These are phyloP conservation scores for Penicillium expansum DNA, from an alignment of 2,329 filamentous ascomycete species.

Conservation along the genomic window DNA sequence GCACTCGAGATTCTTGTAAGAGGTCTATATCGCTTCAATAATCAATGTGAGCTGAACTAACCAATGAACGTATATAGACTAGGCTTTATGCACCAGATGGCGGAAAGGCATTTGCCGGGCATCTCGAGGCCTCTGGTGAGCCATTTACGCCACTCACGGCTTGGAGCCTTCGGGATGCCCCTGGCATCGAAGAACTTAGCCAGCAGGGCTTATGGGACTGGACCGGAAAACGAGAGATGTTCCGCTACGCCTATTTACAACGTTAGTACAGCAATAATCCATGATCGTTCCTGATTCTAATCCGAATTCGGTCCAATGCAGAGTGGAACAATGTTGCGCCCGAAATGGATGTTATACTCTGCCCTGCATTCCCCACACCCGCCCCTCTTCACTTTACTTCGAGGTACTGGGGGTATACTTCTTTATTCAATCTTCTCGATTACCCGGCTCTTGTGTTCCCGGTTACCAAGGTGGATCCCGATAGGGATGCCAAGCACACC, in stretches of 20 bases:
- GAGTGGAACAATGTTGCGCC: slow-evolving; percentile 11
- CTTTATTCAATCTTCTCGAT: slow-evolving; percentile 67
- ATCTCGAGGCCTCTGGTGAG: slow-evolving; percentile 1
- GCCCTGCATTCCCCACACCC: slow-evolving; percentile 55
- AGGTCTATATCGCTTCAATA: not conserved
- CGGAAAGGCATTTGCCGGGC: slow-evolving; percentile 5
- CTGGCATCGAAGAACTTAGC: slow-evolving; percentile 10
- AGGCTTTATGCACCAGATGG: slow-evolving; percentile 9
- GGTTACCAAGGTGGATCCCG: slow-evolving; percentile 47
- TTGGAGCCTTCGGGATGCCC: slow-evolving; percentile 5
- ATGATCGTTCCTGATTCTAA: not conserved
- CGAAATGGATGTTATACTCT: slow-evolving; percentile 58
- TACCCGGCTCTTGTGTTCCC: slow-evolving; percentile 64
- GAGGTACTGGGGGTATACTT: slow-evolving; percentile 63
- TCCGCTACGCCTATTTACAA: slow-evolving; percentile 9
- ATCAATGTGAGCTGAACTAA: not conserved
- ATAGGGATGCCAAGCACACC: slow-evolving; percentile 23
- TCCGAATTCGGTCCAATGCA: not conserved
- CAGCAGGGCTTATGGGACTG: slow-evolving; percentile 10
- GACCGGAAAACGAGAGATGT: slow-evolving; percentile 9
- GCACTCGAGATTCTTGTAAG: slow-evolving; percentile 43
- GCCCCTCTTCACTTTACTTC: slow-evolving; percentile 56
- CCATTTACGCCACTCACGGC: not conserved
- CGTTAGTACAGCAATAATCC: not conserved
- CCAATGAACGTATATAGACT: not conserved